Evolutionary conservation across 768 basidiomycete genomes (phyloP).

Genomic region (Cantharellus cinnabarinus): DNA sequence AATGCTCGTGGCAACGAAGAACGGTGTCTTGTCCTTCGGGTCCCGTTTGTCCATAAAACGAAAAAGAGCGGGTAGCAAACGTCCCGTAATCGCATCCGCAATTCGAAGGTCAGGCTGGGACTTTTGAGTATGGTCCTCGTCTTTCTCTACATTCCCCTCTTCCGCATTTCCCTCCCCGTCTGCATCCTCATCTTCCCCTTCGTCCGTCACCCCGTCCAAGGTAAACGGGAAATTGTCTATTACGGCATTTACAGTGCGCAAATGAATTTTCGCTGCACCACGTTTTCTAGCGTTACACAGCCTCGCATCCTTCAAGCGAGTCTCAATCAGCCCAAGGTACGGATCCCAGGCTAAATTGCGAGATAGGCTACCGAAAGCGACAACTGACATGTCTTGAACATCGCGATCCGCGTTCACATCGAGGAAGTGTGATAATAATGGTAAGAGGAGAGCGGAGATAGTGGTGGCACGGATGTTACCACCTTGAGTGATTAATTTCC

Average conservation of each 20-base stretch:
- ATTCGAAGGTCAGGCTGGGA: slow-evolving; percentile 18
- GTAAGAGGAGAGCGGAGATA: slow-evolving; percentile 66
- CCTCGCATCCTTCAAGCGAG: slow-evolving; percentile 51
- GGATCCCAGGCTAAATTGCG: slow-evolving; percentile 62
- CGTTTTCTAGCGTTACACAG: slow-evolving; percentile 27
- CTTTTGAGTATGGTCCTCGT: slow-evolving; percentile 1
- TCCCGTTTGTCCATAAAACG: slow-evolving; percentile 67
- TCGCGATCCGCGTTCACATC: slow-evolving; percentile 33
- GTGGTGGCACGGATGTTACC: slow-evolving; percentile 46
- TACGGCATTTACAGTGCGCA: slow-evolving; percentile 67
- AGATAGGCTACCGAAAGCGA: slow-evolving; percentile 56
- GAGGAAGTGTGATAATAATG: slow-evolving; percentile 69
- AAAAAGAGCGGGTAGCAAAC: slow-evolving; percentile 62
- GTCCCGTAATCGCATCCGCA: slow-evolving; percentile 52
- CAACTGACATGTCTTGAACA: slow-evolving; percentile 76
- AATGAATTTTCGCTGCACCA: slow-evolving; percentile 52
- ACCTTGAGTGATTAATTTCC: slow-evolving; percentile 59
- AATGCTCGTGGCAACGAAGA: slow-evolving; percentile 76
- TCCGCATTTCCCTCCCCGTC: slow-evolving; percentile 5
- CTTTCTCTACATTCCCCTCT: slow-evolving; percentile 14
- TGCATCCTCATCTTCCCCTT: slow-evolving; percentile 10
- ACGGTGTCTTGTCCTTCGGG: slow-evolving; percentile 65
- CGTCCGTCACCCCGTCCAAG: slow-evolving; percentile 24
- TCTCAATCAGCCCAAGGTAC: slow-evolving; percentile 61
- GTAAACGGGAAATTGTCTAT: slow-evolving; percentile 85